Evolutionary conservation across 352 stramenopile species (phyloP).

Genomic region (Phytophthora hibernalis): DNA sequence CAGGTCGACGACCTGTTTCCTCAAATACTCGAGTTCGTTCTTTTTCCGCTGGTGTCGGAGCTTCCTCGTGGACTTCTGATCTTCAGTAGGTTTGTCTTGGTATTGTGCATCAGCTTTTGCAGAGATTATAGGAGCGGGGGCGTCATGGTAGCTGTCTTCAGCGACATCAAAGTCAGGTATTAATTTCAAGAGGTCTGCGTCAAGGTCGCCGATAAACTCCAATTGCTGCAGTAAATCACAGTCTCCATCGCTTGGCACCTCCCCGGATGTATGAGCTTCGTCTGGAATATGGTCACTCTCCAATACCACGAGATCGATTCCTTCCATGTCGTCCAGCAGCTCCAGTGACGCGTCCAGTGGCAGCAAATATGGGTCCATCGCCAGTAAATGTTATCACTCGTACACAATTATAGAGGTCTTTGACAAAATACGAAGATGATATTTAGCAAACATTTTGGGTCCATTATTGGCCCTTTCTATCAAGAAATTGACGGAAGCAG

Average conservation of each 20-base stretch:
- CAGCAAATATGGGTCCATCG: background rate
- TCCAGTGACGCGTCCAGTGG: conserved; percentile 7
- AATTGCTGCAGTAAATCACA: background rate
- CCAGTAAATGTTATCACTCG: background rate
- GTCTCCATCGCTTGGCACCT: background rate
- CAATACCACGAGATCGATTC: conserved; percentile 5
- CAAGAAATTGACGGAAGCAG: no score
- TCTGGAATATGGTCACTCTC: background rate
- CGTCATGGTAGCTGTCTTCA: background rate
- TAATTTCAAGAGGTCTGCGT: background rate
- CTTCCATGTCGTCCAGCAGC: conserved; percentile 23
- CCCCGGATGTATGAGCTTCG: background rate
- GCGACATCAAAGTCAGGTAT: background rate
- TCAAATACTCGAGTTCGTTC: conserved; percentile 41
- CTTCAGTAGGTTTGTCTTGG: background rate
- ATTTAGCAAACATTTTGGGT: no score
- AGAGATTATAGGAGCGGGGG: background rate
- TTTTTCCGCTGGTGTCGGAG: conserved; percentile 26
- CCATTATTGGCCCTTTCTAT: no score
- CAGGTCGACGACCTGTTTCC: conserved; percentile 36
- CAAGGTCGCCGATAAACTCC: conserved; percentile 4
- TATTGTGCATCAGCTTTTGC: background rate
- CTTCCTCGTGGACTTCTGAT: conserved; percentile 12
- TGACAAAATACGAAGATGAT: no score
- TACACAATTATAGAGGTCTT: background rate